These are phyloP conservation scores for Dactylonectria estremocensis DNA, from an alignment of 2,329 filamentous ascomycete species.

Conservation along the genomic window DNA sequence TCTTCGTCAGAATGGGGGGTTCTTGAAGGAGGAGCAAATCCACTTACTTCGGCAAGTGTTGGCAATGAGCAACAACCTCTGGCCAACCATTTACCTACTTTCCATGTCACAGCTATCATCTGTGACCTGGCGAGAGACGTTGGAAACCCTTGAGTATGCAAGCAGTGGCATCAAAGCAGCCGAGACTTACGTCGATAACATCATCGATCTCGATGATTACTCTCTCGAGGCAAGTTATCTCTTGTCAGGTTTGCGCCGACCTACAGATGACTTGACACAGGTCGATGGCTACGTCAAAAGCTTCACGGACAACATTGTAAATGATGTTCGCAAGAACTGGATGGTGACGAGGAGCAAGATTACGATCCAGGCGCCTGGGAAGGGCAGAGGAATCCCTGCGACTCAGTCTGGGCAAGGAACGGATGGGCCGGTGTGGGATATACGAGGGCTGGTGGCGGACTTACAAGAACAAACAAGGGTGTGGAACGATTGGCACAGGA, in stretches of 20 bases:
- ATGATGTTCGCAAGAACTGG: conserved; percentile 65
- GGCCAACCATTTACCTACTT: conserved; percentile 48
- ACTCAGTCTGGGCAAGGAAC: conserved; percentile 57
- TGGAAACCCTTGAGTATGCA: conserved; percentile 33
- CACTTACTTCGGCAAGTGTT: conserved; percentile 51
- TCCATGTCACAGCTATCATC: conserved; percentile 31
- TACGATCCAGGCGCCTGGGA: conserved; percentile 57
- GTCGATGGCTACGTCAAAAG: conserved; percentile 52
- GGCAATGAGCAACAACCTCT: conserved; percentile 49
- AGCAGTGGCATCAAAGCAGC: conserved; percentile 38
- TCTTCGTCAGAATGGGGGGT: conserved; percentile 33
- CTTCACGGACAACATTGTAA: conserved; percentile 61
- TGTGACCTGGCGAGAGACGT: conserved; percentile 40
- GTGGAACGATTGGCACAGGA: conserved; percentile 56
- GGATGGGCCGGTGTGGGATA: conserved; percentile 51
- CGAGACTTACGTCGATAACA: conserved; percentile 37
- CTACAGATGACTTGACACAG: background rate
- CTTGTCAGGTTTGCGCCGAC: conserved; percentile 39
- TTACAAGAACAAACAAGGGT: conserved; percentile 50
- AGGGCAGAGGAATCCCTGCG: conserved; percentile 46
- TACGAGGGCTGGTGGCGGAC: conserved; percentile 48
- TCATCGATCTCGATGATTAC: conserved; percentile 36
- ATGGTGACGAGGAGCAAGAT: conserved; percentile 51
- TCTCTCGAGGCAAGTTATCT: conserved; percentile 40
- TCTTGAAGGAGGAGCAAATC: conserved; percentile 44